Conservation (phyloP, 805 yeast species). For the Metschnikowia matae region DNA sequence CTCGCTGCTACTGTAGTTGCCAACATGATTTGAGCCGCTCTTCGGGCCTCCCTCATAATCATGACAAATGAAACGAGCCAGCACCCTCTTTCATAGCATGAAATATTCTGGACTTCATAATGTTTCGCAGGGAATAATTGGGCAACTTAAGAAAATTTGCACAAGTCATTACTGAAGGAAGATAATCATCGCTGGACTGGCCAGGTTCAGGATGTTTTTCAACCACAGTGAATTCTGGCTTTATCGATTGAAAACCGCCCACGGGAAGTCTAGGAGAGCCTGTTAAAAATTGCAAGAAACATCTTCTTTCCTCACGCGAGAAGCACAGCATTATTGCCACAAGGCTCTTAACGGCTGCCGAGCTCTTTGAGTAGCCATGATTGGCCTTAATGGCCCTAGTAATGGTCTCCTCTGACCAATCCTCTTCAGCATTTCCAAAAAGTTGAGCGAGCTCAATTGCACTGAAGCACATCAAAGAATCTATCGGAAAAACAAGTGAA, state of each 20-base stretch:
- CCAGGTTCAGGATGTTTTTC: conserved; percentile 75
- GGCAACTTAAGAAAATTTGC: conserved; percentile 92
- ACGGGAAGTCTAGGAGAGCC: conserved; percentile 92
- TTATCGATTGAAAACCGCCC: conserved; percentile 83
- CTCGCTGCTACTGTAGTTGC: background rate
- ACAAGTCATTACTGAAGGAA: conserved; percentile 98
- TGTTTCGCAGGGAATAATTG: conserved; percentile 59
- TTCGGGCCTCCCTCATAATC: background rate
- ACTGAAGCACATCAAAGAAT: conserved; percentile 65
- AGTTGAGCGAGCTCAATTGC: conserved; percentile 68
- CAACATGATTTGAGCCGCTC: background rate
- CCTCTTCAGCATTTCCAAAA: conserved; percentile 79
- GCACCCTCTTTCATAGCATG: conserved; percentile 87
- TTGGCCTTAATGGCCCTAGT: conserved; percentile 67
- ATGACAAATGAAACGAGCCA: conserved; percentile 79
- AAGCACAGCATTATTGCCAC: conserved; percentile 61
- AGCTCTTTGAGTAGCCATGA: conserved; percentile 80
- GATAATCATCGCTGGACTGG: conserved; percentile 63
- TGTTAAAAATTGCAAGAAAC: conserved; percentile 81
- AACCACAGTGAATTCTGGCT: conserved; percentile 85
- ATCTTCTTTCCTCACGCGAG: conserved; percentile 51
- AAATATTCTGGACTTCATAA: conserved; percentile 54
- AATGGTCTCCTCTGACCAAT: conserved; percentile 72
- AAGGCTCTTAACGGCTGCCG: conserved; percentile 56
- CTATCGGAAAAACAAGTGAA: conserved; percentile 74